Base-by-base conservation (phyloP, 1,284 basidiomycete genomes). In the Fomes fomentarius region DNA sequence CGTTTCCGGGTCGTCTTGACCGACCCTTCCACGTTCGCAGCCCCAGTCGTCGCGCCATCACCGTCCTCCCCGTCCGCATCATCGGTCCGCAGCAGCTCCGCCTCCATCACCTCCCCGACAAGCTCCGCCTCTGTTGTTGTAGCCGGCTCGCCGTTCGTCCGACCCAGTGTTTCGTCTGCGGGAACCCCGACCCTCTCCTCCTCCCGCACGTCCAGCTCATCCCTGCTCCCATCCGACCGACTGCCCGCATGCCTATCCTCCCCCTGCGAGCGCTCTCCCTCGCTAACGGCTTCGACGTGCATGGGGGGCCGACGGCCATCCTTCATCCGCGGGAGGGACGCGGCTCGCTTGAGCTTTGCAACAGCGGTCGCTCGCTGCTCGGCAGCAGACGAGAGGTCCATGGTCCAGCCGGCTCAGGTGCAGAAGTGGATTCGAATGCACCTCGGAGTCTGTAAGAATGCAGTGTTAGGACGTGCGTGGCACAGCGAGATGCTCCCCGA, bases 271-370 rank as follows among this genome's bases (percentile, higher is more conserved):
- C 80, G 82, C 69, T 91, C 89, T 12, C 89, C 87, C 66, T 91
- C 89, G 65, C 87, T 89, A 46, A 89, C 80, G 19, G 83, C 86
- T 62, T 91, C 87, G 60, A 82, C 79, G 63, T 89, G 89, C 88
- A 92, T 91, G 41, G 88, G 87, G 1, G 90, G 90, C 43, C 93
- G 79, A 46, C 92, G 76, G 1, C 92, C 93, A 69, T 93, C 89
- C 69, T 93, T 91, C 81, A 91, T 91, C 51, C 93, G 82, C 33
- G 93, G 93, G 25, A 95, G 74, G 19, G 93, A 94, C 44, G 93
- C 91, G 34, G 93, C 93, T 63, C 93, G 85, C 73, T 91, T 94
- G 61, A 96, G 83, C 74, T 87, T 93, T 50, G 91, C 91, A 56
- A 95, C 87, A n/a, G 92, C 90, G 54, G 84, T 83, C 65, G 91